Evolutionary conservation across 140 eudicot genomes (phyloP), one percentile per base, ranked within the genome.

Genomic region (Stevia rebaudiana): DNA sequence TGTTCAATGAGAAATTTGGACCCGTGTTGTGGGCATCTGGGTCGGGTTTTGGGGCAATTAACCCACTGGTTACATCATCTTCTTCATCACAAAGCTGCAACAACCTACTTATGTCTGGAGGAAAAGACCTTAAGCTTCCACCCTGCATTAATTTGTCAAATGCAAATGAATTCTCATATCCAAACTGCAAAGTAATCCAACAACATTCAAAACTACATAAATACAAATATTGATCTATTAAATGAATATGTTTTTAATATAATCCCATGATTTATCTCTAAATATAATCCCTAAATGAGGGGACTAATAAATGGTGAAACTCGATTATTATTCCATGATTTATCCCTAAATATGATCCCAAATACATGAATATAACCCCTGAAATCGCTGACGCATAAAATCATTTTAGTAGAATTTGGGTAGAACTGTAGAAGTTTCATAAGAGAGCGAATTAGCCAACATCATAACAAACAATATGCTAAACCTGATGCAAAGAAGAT

Each of bases 51-150:
- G 94, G 95, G 23, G 82, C 83, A 74, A 84, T 75, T 71, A 86
- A 79, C 25, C 79, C 84, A 67, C 97, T 90, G 21, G 84, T 86
- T 53, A 95, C 97, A 74, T 90, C 97, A 84, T 90, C 97, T 65
- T 90, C 95, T 69, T 81, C 75, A 11, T 64, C 78, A 43, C 68
- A 73, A 24, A 82, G 90, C 63, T 83, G 94, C 79, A 84, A 60
- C 71, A 86, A 65, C 78, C 95, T 75, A 69, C 65, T 75, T 69
- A 90, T 90, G 44, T 90, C 94, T 0, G 97, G 75, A 1, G 94
- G 76, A 72, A 82, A 79, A 5, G 83, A 73, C 22, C 83, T 84
- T 69, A 80, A 80, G 72, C 90, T 87, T 61, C 78, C 94, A 79
- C 82, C 89, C 95, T 90, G 77, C 64, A 58, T 40, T 15, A 39